Evolutionary conservation across 1,284 basidiomycete species (phyloP), one percentile per base, ranked within the genome.

Genomic region (Coriolopsis trogii): DNA sequence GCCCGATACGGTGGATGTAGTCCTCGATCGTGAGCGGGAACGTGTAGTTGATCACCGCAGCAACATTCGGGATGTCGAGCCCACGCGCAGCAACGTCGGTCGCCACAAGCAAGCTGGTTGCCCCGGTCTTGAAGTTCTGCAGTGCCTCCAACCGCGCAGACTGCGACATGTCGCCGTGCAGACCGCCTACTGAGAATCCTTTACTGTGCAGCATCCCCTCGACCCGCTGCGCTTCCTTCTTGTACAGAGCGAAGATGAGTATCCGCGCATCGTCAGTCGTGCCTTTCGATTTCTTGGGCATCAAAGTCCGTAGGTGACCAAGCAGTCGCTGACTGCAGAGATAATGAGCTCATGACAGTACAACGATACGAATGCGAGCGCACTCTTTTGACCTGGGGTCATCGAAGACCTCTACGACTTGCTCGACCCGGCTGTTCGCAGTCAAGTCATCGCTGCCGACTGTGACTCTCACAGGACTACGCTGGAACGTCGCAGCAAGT

Each of bases 71-170:
- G 63, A 99, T 98, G 75, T 99, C 96, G 56, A 99, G 76, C 16
- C 96, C 97, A 56, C 96, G 84, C 21, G 96, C 95, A 1, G 97
- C 97, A 3, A 99, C 96, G 69, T 99, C 96, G 7, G 96, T 99
- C 4, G 97, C 97, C 24, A 99, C 96, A 53, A 99, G 79, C 15
- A 99, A 70, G 37, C 89, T 86, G 2, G 88, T 91, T 50, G 78
- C 80, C 4, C 94, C 96, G 23, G 80, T 82, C 71, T 95, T 97
- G 79, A 99, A 98, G 42, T 83, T 84, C 28, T 95, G 90, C 23
- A 99, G 77, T 7, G 92, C 89, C 41, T 91, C 87, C 71, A 95
- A 87, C 3, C 97, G 84, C 42, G 91, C 89, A 25, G 78, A 78
- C 72, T 99, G 97, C 18, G 87, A 82, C 81, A 98, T 81, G 70